Conservation (phyloP, 73 alveolate species). For the Symbiodinium natans region DNA sequence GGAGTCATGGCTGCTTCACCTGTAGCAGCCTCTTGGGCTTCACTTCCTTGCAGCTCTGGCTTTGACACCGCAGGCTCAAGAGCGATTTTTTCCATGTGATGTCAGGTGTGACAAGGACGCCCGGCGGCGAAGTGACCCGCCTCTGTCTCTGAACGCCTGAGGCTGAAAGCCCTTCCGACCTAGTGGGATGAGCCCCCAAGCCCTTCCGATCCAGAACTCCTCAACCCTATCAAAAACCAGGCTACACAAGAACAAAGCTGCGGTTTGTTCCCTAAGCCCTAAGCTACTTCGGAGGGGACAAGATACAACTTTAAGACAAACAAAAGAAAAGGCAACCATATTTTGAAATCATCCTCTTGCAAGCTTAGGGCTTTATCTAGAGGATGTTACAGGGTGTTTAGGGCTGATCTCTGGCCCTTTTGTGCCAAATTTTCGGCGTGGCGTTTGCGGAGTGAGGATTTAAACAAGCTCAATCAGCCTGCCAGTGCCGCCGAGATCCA, state of each 20-base stretch:
- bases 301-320: no score
- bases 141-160: background rate
- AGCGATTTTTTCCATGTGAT: background rate
- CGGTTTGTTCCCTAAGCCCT: no score
- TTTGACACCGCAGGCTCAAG: background rate
- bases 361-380: background rate
- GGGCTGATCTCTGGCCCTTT: background rate
- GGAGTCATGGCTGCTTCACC: no score
- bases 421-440: background rate
- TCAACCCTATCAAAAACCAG: no score
- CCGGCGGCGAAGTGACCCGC: conserved; percentile 57
- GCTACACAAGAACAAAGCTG: no score
- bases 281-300: no score
- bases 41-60: background rate
- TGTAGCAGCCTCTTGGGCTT: no score
- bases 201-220: no score
- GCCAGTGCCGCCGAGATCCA: background rate
- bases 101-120: conserved; percentile 60
- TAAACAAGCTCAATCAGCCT: background rate
- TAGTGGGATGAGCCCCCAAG: no score
- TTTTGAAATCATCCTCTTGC: no score
- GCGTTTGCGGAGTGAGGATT: background rate
- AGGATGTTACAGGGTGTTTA: background rate
- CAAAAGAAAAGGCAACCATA: no score
- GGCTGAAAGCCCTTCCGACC: background rate